Base-by-base conservation (phyloP, 352 stramenopile species). In the Phytophthora tubulina region DNA sequence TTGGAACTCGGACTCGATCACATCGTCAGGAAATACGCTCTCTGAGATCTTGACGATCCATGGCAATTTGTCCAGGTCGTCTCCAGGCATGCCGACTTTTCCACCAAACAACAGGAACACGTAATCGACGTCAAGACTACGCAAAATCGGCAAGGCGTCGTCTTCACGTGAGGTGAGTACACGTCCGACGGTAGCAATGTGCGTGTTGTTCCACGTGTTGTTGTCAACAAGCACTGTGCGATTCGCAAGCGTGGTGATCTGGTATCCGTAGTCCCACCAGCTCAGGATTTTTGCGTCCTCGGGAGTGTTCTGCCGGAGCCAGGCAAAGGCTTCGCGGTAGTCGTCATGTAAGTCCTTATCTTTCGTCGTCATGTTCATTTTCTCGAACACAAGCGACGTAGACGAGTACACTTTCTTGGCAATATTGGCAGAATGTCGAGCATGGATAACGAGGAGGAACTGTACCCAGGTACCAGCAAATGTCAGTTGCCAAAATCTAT, bases 161-260 rank as follows among this genome's bases (percentile, higher is more conserved):
- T 90, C 85, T 70, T 96, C 89, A 31, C 76, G 78, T 7, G 84
- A 92, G 3, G 72, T 75, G 39, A 96, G 75, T 38, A 91, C 91
- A 9, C 95, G 88, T 1, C 95, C 96, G 11, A 98, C 91, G 0
- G 95, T 98, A 38, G 96, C 96, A 72, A 99, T 99, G 76, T 99
- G 96, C 38, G 94, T 98, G 74, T 98, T 98, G 77, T 99, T 99
- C 96, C 96, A 99, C 54, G 96, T 99, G 68, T 99, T 99, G 80
- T 98, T 98, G 80, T 99, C 96, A 3, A 98, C 96, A 45, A 95
- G 72, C 30, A 95, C 85, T 0, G 88, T 96, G 46, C 89, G 89
- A 62, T 96, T 96, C 9, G 89, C 86, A 11, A 95, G 68, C 6
- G 82, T 86, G 10, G 89, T 90, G 35, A 96, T 81, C 57, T 96